Evolutionary conservation across 257 asterid species (phyloP).

Genomic region (Nicotiana attenuata): DNA sequence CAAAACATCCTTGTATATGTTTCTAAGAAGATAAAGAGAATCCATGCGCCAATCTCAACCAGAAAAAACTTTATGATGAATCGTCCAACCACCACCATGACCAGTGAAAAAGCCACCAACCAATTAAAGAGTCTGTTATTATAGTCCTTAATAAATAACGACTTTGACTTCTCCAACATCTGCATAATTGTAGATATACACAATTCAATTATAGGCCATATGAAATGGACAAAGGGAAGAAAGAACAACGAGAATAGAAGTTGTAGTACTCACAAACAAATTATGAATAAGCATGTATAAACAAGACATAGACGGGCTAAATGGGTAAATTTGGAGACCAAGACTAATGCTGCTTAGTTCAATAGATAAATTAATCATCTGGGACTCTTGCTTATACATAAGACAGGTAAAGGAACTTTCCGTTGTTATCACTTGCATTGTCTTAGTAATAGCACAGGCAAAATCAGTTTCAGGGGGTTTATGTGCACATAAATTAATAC

Average conservation of each 20-base stretch:
- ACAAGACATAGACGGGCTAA: not conserved
- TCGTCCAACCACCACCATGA: conserved; percentile 98
- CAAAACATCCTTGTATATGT: conserved; percentile 97
- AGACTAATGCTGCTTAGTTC: not conserved
- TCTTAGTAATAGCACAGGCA: not conserved
- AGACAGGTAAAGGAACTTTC: not conserved
- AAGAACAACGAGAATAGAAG: not conserved
- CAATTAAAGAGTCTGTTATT: conserved; percentile 96
- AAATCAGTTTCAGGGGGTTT: not conserved
- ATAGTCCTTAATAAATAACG: conserved; percentile 91
- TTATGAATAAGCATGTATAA: not conserved
- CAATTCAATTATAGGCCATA: not conserved
- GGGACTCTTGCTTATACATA: not conserved
- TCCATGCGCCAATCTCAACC: conserved; percentile 93
- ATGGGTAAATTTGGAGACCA: not conserved
- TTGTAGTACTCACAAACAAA: not conserved
- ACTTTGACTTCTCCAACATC: conserved; percentile 94
- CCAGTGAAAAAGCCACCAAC: conserved; percentile 93
- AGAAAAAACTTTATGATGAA: conserved; percentile 75
- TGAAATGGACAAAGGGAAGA: not conserved
- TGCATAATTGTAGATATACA: conserved; percentile 31
- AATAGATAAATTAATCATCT: not conserved
- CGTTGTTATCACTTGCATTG: not conserved
- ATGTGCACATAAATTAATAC: not conserved
- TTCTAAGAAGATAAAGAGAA: conserved; percentile 93